phyloP scores from a whole-genome alignment of 805 yeast genomes.

The Pichia cephalocereana region DNA sequence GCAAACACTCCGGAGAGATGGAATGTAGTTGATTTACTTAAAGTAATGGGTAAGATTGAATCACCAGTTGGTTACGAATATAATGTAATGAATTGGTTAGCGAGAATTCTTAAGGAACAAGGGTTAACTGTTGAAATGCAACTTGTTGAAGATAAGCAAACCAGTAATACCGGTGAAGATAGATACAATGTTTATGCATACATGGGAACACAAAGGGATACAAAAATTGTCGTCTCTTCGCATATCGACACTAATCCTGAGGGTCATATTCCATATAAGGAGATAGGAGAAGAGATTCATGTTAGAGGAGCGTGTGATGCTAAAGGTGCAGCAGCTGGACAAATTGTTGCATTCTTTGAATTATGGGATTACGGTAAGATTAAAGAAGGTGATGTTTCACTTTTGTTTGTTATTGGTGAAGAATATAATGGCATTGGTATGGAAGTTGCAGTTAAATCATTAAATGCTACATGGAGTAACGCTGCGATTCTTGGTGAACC shows the following conservation, averaged over 20 bases:
- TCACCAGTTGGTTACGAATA: neutral
- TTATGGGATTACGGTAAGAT: conserved; percentile 29
- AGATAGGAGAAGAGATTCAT: conserved; percentile 37
- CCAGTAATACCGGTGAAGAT: neutral
- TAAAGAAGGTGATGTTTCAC: conserved; percentile 44
- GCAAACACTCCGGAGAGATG: neutral
- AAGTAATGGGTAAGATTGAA: neutral
- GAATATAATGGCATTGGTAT: conserved; percentile 57
- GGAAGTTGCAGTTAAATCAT: conserved; percentile 31
- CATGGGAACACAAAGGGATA: conserved; percentile 34
- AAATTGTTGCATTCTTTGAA: conserved; percentile 41
- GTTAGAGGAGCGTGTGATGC: conserved; percentile 66
- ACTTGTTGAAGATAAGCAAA: neutral
- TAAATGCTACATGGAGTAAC: conserved; percentile 39
- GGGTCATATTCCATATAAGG: neutral
- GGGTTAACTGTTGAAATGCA: conserved; percentile 48
- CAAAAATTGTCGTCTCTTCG: conserved; percentile 42
- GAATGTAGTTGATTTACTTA: neutral
- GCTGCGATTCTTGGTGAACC: conserved; percentile 66
- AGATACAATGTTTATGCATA: conserved; percentile 45
- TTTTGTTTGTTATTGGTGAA: conserved; percentile 59
- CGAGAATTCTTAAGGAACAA: conserved; percentile 19
- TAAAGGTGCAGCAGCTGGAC: conserved; percentile 56
- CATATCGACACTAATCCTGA: conserved; percentile 61
- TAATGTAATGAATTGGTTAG: neutral